Percentiles rank a stretch among this genome's conserved stretches.
Evolutionary conservation across 352 stramenopile genomes (phyloP).

Genomic region (Phytopythium kandeliae): DNA sequence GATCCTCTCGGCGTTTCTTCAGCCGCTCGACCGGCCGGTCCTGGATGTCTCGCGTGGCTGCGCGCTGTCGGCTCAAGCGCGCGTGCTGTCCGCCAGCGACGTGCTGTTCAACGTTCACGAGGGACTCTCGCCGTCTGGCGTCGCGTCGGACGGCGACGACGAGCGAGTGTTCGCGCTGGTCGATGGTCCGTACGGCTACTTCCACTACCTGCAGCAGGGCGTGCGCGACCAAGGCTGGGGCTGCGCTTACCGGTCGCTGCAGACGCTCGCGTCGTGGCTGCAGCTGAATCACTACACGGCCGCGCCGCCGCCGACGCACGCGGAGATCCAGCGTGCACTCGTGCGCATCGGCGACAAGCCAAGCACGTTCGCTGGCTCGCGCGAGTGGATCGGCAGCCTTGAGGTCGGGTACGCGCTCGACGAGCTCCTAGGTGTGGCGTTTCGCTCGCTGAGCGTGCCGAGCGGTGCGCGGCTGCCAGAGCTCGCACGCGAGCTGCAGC

Average conservation of each 20-base stretch:
- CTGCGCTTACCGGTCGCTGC: slow-evolving; percentile 83
- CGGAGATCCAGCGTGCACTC: slow-evolving; percentile 71
- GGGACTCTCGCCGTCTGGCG: slow-evolving; percentile 35
- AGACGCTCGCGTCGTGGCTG: slow-evolving; percentile 83
- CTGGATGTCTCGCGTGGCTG: slow-evolving; percentile 31
- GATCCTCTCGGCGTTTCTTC: slow-evolving; percentile 33
- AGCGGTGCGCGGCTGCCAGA: slow-evolving; percentile 51
- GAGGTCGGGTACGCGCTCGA: slow-evolving; percentile 83
- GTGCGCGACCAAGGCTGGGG: slow-evolving; percentile 87
- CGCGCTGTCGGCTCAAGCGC: slow-evolving; percentile 31
- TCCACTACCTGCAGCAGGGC: slow-evolving; percentile 80
- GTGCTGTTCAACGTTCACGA: slow-evolving; percentile 68
- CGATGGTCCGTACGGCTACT: slow-evolving; percentile 78
- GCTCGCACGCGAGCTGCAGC: slow-evolving; percentile 54
- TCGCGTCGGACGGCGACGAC: slow-evolving; percentile 2
- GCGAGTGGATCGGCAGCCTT: slow-evolving; percentile 81
- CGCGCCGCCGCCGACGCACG: slow-evolving; percentile 37
- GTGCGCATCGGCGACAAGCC: slow-evolving; percentile 82
- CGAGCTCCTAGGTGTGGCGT: slow-evolving; percentile 67
- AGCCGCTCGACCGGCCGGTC: slow-evolving; percentile 33
- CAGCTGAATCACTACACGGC: slow-evolving; percentile 59
- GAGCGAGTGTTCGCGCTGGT: slow-evolving; percentile 38
- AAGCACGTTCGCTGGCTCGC: slow-evolving; percentile 50
- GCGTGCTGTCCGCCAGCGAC: slow-evolving; percentile 25
- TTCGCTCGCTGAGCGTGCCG: slow-evolving; percentile 57